Evolutionary conservation across 495 filamentous ascomycete species (phyloP).

Genomic region (Amniculicola lignicola): DNA sequence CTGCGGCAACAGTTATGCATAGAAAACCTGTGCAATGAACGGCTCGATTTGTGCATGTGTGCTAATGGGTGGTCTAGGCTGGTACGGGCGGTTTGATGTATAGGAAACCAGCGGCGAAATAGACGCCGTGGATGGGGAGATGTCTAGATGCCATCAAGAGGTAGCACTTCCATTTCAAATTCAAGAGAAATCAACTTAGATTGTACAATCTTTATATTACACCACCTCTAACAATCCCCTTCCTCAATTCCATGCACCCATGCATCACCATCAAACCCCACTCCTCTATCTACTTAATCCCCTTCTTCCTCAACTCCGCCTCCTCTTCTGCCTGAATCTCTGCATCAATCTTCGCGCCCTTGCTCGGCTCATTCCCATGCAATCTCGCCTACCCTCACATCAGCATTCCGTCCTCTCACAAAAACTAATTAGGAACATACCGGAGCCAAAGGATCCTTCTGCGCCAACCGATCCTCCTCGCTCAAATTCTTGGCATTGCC

Average conservation of each 20-base stretch:
- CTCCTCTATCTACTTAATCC: too few relatives aligned
- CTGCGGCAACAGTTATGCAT: conserved; percentile 55
- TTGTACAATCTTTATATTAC: too few relatives aligned
- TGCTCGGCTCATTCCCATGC: conserved; percentile 48
- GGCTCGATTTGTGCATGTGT: not conserved
- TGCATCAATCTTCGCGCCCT: conserved; percentile 47
- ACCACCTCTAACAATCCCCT: too few relatives aligned
- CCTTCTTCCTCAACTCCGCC: conserved; percentile 44
- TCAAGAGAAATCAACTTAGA: too few relatives aligned
- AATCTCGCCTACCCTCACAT: too few relatives aligned
- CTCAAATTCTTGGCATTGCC: conserved; percentile 2
- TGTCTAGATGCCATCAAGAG: too few relatives aligned
- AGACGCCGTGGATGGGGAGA: too few relatives aligned
- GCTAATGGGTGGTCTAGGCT: conserved; percentile 32
- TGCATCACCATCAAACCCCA: too few relatives aligned
- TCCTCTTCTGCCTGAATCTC: conserved; percentile 46
- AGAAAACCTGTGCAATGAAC: conserved; percentile 39
- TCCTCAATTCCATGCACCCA: too few relatives aligned
- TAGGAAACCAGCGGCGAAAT: conserved; percentile 32
- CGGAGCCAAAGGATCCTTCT: conserved; percentile 30
- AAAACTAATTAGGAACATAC: too few relatives aligned
- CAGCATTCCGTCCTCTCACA: too few relatives aligned
- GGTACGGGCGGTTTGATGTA: conserved; percentile 43
- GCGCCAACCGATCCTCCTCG: conserved; percentile 53
- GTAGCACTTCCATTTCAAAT: too few relatives aligned